A percentile compares a stretch with the other conserved stretches of the same genome.
Evolutionary conservation across 257 asterid genomes (phyloP).

Genomic region (Verbascum thapsus): DNA sequence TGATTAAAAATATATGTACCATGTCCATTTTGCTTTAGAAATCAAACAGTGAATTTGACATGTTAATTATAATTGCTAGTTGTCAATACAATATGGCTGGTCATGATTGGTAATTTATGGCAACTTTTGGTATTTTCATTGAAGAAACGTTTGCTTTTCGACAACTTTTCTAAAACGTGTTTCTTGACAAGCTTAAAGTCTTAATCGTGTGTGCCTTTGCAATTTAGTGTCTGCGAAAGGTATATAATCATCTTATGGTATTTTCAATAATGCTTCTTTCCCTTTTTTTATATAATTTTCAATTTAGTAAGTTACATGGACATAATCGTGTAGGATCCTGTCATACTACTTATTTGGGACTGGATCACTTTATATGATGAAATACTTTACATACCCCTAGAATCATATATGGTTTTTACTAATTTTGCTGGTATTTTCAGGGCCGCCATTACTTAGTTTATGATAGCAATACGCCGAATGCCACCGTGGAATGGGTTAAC

Average conservation of each 20-base stretch:
- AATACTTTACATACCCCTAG: neutral
- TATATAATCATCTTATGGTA: neutral
- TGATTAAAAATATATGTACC: neutral
- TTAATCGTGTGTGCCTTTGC: neutral
- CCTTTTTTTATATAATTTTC: neutral
- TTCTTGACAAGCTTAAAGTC: neutral
- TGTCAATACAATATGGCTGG: constrained; percentile 2
- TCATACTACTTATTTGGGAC: neutral
- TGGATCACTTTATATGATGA: constrained; percentile 13
- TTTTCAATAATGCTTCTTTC: constrained; percentile 5
- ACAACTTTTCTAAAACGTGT: neutral
- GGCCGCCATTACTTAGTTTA: constrained; percentile 91
- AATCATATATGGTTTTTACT: constrained; percentile 15
- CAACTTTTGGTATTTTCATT: neutral
- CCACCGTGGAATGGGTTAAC: constrained; percentile 83
- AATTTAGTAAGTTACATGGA: neutral
- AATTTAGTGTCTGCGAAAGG: neutral
- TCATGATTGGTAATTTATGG: neutral
- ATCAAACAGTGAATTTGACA: neutral
- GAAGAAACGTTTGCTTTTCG: neutral
- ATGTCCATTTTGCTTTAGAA: neutral
- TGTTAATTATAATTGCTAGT: constrained; percentile 9
- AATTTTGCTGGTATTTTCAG: constrained; percentile 42
- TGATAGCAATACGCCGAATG: constrained; percentile 71
- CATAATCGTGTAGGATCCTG: neutral